Evolutionary conservation across 2,329 filamentous ascomycete genomes (phyloP).

Genomic region (Colletotrichum ledebouriae): DNA sequence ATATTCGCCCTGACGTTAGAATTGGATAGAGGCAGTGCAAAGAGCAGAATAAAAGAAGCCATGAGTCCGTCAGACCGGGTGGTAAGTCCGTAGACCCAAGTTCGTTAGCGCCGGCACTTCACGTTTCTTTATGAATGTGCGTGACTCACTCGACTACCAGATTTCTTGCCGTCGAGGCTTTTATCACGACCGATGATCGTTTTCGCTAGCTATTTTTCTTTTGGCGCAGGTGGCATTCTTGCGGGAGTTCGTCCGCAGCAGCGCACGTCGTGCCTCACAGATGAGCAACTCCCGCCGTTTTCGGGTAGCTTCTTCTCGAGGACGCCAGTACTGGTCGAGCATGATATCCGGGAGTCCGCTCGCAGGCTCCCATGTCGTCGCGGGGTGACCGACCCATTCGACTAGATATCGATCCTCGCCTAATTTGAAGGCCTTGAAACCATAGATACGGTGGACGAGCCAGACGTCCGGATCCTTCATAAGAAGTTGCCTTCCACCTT

Average conservation of each 20-base stretch:
- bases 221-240: no score
- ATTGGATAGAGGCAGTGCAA: no score
- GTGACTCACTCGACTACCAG: no score
- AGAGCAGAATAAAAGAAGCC: no score
- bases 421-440: neutral
- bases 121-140: no score
- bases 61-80: no score
- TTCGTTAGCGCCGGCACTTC: no score
- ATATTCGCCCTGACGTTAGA: no score
- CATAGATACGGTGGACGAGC: neutral
- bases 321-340: neutral
- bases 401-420: constrained; percentile 16
- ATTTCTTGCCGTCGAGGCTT: no score
- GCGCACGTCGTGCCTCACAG: neutral
- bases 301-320: neutral
- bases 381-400: constrained; percentile 2
- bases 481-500: neutral
- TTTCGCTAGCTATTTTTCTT: no score
- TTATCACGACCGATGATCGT: no score
- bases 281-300: neutral
- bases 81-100: no score
- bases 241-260: neutral
- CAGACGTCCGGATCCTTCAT: neutral
- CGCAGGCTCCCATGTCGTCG: neutral
- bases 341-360: neutral